These are phyloP conservation scores for Trypanosoma rangeli DNA, from an alignment of 208 protist genomes.

Conservation along the genomic window DNA sequence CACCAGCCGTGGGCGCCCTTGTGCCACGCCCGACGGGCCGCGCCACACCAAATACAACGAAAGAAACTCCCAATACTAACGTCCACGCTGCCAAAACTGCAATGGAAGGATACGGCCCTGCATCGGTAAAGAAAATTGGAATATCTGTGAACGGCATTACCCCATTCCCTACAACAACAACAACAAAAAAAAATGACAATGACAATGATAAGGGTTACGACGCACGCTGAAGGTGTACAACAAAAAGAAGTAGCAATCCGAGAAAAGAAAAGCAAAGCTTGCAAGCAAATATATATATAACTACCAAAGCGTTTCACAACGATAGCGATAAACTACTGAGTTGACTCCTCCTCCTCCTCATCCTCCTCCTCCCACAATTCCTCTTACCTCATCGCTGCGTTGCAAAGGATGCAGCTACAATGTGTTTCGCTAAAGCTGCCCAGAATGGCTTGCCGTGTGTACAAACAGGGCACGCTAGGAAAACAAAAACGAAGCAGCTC, in stretches of 20 bases:
- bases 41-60: constrained; percentile 46
- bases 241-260: not conserved
- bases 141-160: not conserved
- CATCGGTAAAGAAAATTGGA: constrained; percentile 31
- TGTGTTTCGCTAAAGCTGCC: not conserved
- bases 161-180: not conserved
- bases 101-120: constrained; percentile 31
- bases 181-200: not conserved
- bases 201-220: not conserved
- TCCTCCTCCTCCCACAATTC: not conserved
- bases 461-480: constrained; percentile 20
- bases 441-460: constrained; percentile 22
- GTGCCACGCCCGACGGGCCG: constrained; percentile 28
- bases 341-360: not conserved
- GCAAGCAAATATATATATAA: constrained; percentile 8
- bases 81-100: constrained; percentile 28
- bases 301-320: not conserved
- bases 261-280: constrained; percentile 16
- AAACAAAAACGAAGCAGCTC: constrained; percentile 27
- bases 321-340: not conserved
- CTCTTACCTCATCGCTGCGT: not conserved
- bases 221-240: not conserved
- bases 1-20: not conserved
- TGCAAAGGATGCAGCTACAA: constrained; percentile 12
- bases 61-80: constrained; percentile 30